Conservation (phyloP, 1,284 basidiomycete genomes). For the Boletus holoroseus region DNA sequence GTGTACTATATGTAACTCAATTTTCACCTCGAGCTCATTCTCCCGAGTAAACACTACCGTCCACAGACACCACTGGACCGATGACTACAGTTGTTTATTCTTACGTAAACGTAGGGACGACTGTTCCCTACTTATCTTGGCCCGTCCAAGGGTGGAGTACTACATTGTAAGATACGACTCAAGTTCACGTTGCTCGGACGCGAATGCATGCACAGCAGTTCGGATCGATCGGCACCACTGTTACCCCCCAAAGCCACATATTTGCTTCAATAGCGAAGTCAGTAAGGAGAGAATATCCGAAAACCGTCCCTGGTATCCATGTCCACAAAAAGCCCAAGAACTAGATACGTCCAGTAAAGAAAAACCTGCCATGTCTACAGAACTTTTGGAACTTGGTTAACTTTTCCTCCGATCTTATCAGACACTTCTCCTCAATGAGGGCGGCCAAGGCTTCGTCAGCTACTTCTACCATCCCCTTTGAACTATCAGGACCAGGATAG, state of each 20-base stretch:
- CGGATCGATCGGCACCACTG: no score
- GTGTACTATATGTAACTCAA: conserved; percentile 7
- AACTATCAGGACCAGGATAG: conserved; percentile 15
- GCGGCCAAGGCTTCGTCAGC: conserved; percentile 18
- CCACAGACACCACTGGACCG: neutral
- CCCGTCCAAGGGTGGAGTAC: no score
- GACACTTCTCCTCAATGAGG: conserved; percentile 25
- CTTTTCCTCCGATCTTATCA: conserved; percentile 21
- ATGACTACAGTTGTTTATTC: neutral
- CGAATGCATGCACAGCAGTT: no score
- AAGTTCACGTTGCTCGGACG: no score
- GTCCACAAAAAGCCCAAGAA: neutral
- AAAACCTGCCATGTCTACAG: conserved; percentile 16
- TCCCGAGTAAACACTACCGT: neutral
- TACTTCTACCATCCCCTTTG: conserved; percentile 15
- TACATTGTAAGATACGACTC: no score
- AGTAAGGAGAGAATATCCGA: neutral
- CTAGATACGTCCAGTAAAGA: conserved; percentile 22
- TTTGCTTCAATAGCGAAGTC: no score
- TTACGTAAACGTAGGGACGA: neutral
- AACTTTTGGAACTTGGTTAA: conserved; percentile 24
- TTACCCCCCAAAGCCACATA: no score
- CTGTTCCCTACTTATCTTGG: neutral
- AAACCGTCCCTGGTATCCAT: neutral
- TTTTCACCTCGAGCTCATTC: neutral